Percentiles rank a stretch among this genome's conserved stretches.
Evolutionary conservation across 768 basidiomycete species (phyloP).

Genomic region (Naematelia encephala): DNA sequence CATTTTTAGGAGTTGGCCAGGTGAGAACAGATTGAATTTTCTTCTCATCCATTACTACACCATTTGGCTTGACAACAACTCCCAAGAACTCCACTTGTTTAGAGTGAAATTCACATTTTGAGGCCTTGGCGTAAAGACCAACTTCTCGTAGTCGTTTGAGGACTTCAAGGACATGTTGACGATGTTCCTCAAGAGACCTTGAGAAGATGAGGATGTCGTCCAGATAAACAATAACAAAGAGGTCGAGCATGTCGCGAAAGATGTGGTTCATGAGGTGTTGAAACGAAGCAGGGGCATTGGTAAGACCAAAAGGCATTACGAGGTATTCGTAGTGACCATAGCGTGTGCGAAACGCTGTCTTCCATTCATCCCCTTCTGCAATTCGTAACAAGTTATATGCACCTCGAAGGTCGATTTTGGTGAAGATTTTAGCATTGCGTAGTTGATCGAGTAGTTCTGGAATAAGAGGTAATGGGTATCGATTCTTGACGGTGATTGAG

Average conservation of each 20-base stretch:
- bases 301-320: constrained; percentile 38
- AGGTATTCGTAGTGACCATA: constrained; percentile 26
- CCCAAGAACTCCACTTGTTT: constrained; percentile 30
- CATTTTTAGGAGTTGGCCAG: constrained; percentile 21
- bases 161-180: constrained; percentile 17
- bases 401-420: constrained; percentile 50
- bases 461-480: constrained; percentile 32
- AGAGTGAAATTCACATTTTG: constrained; percentile 31
- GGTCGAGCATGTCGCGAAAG: constrained; percentile 23
- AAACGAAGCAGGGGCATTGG: constrained; percentile 34
- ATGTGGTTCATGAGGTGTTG: constrained; percentile 33
- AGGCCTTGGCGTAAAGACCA: constrained; percentile 20
- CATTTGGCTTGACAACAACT: constrained; percentile 11
- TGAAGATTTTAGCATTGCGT: constrained; percentile 17
- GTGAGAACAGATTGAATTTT: constrained; percentile 14
- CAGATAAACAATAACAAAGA: constrained; percentile 18
- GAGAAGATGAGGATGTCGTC: constrained; percentile 40
- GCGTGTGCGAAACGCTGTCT: constrained; percentile 52
- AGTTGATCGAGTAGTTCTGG: constrained; percentile 25
- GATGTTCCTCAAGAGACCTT: constrained; percentile 18
- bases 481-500: constrained; percentile 26
- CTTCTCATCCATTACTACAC: constrained; percentile 15
- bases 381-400: constrained; percentile 56
- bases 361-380: constrained; percentile 54
- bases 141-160: constrained; percentile 19